phyloP scores from a whole-genome alignment of 116 monocot genomes.

The Papilionanthe hybrid region DNA sequence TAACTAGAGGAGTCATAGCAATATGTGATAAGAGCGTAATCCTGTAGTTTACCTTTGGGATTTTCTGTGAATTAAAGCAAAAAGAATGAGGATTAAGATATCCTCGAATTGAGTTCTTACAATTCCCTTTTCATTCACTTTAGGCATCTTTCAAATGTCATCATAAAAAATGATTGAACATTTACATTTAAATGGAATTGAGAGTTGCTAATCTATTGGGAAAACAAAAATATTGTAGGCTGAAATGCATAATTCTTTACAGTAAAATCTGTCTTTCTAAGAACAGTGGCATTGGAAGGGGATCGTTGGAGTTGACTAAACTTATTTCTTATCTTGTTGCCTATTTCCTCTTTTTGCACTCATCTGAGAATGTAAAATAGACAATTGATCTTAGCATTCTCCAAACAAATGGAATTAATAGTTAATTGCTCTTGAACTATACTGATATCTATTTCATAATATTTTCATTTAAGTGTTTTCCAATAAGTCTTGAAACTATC shows the following conservation, averaged over 20 bases:
- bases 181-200: neutral
- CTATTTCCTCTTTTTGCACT: neutral
- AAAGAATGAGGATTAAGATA: neutral
- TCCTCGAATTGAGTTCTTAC: neutral
- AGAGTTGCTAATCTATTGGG: neutral
- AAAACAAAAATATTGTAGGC: neutral
- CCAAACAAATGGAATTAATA: neutral
- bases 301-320: neutral
- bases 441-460: neutral
- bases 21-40: conserved; percentile 1
- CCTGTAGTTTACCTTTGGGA: neutral
- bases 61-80: neutral
- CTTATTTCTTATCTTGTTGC: neutral
- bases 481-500: neutral
- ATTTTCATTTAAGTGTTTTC: neutral
- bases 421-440: neutral
- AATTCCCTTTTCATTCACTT: neutral
- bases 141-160: neutral
- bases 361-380: neutral
- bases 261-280: neutral
- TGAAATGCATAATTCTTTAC: neutral
- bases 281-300: neutral
- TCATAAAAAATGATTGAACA: neutral
- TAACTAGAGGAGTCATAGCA: neutral
- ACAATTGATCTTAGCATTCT: neutral